phyloP scores from a whole-genome alignment of 129 eudicot genomes.

The Artemisia annua region DNA sequence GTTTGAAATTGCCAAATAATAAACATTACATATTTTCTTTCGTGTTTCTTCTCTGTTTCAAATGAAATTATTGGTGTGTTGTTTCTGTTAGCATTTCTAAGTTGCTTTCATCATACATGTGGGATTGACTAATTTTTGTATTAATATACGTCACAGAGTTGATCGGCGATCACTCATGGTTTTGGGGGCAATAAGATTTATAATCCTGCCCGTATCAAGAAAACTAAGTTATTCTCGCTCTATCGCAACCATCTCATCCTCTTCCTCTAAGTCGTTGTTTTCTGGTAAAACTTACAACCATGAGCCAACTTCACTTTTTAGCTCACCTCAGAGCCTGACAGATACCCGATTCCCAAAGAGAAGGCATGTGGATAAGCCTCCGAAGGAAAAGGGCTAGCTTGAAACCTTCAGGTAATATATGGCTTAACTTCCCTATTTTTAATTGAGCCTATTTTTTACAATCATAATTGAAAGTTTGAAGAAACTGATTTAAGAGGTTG shows the following conservation, averaged over 20 bases:
- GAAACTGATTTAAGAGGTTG: no score
- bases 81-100: not conserved
- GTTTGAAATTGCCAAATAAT: no score
- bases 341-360: conserved; percentile 80
- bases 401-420: conserved; percentile 63
- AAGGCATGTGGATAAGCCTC: conserved; percentile 60
- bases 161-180: conserved; percentile 48
- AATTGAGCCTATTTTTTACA: no score
- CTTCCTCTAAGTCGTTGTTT: conserved; percentile 30
- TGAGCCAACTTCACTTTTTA: conserved; percentile 31
- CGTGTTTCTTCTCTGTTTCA: no score
- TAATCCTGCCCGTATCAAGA: conserved; percentile 66
- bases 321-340: conserved; percentile 63
- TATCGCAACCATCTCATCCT: conserved; percentile 32
- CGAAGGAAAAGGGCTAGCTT: conserved; percentile 72
- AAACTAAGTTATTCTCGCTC: conserved; percentile 38
- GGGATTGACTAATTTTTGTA: no score
- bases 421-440: not conserved
- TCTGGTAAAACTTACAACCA: conserved; percentile 27
- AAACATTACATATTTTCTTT: no score
- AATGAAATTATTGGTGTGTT: no score
- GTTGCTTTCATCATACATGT: no score
- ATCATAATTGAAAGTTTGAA: no score
- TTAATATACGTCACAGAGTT: no score
- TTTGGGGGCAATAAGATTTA: conserved; percentile 67